These are phyloP conservation scores for Oidium heveae DNA, from an alignment of 2,329 filamentous ascomycete species.

Conservation along the genomic window DNA sequence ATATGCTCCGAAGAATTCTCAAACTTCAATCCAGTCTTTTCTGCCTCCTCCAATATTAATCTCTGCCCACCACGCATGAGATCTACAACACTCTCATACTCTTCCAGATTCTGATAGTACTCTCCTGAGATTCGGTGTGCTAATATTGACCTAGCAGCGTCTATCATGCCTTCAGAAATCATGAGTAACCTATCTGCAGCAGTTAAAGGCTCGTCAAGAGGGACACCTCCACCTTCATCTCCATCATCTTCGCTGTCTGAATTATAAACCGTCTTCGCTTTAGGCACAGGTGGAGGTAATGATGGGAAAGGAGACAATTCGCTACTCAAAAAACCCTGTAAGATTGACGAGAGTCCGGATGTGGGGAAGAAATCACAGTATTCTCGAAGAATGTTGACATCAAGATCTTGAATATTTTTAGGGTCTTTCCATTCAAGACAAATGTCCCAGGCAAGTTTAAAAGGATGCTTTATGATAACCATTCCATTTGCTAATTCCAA, in stretches of 20 bases:
- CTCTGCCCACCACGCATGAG: slow-evolving; percentile 49
- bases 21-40: slow-evolving; percentile 43
- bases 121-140: slow-evolving; percentile 63
- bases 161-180: slow-evolving; percentile 48
- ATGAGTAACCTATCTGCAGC: slow-evolving; percentile 59
- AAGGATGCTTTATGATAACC: slow-evolving; percentile 88
- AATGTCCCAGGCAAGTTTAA: slow-evolving; percentile 73
- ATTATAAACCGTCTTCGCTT: slow-evolving; percentile 13
- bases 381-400: slow-evolving; percentile 50
- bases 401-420: slow-evolving; percentile 49
- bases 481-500: slow-evolving; percentile 64
- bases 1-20: slow-evolving; percentile 48
- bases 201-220: slow-evolving; percentile 30
- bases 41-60: slow-evolving; percentile 31
- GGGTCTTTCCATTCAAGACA: slow-evolving; percentile 72
- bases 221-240: slow-evolving; percentile 27
- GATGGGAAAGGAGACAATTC: slow-evolving; percentile 51
- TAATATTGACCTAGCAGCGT: slow-evolving; percentile 43
- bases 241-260: slow-evolving; percentile 28
- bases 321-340: slow-evolving; percentile 62
- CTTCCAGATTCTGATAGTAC: slow-evolving; percentile 64
- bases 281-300: slow-evolving; percentile 4
- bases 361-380: slow-evolving; percentile 71
- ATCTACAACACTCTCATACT: slow-evolving; percentile 60
- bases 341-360: slow-evolving; percentile 54